phyloP scores from a whole-genome alignment of 1,284 basidiomycete species.

The Ceraceosorus guamensis region DNA sequence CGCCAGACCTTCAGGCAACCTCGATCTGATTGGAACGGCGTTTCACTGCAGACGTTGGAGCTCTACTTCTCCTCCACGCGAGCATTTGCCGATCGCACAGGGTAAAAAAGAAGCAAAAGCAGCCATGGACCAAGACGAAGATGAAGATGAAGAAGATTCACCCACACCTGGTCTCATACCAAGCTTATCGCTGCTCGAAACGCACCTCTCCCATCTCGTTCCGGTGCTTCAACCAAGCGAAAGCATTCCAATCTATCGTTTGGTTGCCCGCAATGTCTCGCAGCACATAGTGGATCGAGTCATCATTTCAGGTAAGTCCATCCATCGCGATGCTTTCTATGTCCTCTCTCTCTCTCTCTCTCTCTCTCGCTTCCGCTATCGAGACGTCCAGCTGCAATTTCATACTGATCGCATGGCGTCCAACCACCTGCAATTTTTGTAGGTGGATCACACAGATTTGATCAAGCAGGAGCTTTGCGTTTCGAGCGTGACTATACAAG shows the following conservation, averaged over 20 bases:
- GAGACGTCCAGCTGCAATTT: too few relatives aligned
- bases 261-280: constrained; percentile 15
- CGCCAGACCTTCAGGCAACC: neutral
- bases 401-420: too few relatives aligned
- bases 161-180: constrained; percentile 36
- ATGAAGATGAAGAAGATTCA: constrained; percentile 6
- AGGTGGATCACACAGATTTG: constrained; percentile 10
- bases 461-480: constrained; percentile 7
- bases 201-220: constrained; percentile 28
- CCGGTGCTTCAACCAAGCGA: constrained; percentile 21
- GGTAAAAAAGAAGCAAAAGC: neutral
- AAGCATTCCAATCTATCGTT: constrained; percentile 29
- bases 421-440: too few relatives aligned
- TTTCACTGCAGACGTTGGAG: neutral
- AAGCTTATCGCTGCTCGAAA: constrained; percentile 27
- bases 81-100: neutral
- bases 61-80: neutral
- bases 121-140: neutral
- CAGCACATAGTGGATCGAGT: constrained; percentile 32
- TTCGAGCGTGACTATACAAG: constrained; percentile 25
- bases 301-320: constrained; percentile 17
- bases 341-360: neutral
- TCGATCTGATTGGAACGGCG: neutral
- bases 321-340: neutral
- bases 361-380: too few relatives aligned